Evolutionary conservation across 371 early-diverging fungal genomes (phyloP).

Genomic region (Vairimorpha apis): DNA sequence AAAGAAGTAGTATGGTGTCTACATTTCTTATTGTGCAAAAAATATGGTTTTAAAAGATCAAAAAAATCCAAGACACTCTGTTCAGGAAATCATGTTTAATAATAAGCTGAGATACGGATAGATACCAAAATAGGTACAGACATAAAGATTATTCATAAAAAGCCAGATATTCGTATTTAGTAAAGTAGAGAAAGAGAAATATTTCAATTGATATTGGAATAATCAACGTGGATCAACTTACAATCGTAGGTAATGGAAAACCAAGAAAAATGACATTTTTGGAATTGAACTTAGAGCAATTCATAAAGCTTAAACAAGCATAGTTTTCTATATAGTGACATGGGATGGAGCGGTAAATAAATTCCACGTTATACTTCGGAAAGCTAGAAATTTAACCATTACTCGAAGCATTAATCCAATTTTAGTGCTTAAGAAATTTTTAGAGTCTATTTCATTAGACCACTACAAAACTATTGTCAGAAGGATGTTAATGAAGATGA

Average conservation of each 20-base stretch:
- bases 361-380: background rate
- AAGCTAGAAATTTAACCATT: background rate
- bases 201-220: too few relatives aligned
- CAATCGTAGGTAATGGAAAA: background rate
- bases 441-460: background rate
- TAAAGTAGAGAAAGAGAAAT: too few relatives aligned
- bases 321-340: background rate
- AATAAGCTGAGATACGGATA: background rate
- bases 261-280: background rate
- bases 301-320: background rate
- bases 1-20: slow-evolving; percentile 2
- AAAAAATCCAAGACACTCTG: slow-evolving; percentile 5
- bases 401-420: background rate
- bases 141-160: background rate
- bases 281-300: background rate
- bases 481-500: too few relatives aligned
- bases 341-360: background rate
- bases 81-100: background rate
- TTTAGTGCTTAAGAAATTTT: background rate
- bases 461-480: too few relatives aligned
- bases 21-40: background rate
- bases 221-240: background rate
- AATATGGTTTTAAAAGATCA: slow-evolving; percentile 14
- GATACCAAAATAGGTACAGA: background rate
- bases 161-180: background rate